Evolutionary conservation across 768 basidiomycete genomes (phyloP).

Genomic region (Crepidotus variabilis): DNA sequence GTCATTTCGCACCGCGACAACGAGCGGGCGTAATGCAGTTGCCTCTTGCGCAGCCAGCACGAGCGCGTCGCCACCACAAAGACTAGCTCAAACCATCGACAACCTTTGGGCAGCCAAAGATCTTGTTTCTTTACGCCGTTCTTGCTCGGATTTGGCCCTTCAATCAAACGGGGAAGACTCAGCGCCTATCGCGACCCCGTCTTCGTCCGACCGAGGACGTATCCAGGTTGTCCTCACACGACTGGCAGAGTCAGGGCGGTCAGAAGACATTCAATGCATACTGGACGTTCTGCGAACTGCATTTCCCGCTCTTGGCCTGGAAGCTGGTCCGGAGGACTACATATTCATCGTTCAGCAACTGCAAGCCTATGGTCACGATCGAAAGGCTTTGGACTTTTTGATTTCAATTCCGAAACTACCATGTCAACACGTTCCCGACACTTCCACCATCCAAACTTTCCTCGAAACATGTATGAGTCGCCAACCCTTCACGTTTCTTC

Average conservation of each 20-base stretch:
- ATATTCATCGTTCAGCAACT: conserved; percentile 46
- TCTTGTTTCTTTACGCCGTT: conserved; percentile 26
- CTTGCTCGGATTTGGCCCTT: conserved; percentile 30
- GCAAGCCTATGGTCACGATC: conserved; percentile 37
- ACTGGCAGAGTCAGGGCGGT: conserved; percentile 49
- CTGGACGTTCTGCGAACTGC: conserved; percentile 49
- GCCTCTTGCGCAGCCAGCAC: conserved; percentile 1
- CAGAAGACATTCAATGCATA: conserved; percentile 51
- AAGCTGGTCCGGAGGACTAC: conserved; percentile 44
- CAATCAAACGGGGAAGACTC: conserved; percentile 16
- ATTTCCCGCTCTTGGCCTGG: conserved; percentile 40
- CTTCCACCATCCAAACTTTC: conserved; percentile 53
- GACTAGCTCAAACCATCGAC: conserved; percentile 5
- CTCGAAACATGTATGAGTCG: conserved; percentile 35
- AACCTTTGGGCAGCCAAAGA: conserved; percentile 15
- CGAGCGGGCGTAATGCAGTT: neutral
- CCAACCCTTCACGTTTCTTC: conserved; percentile 29
- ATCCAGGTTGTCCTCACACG: conserved; percentile 36
- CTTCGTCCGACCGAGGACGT: conserved; percentile 23
- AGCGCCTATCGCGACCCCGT: neutral
- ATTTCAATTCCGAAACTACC: conserved; percentile 48
- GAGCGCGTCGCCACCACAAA: conserved; percentile 4
- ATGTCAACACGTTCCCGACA: conserved; percentile 40
- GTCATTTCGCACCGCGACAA: conserved; percentile 14
- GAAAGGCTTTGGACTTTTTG: conserved; percentile 48